These are phyloP conservation scores for Jaltomata sinuosa DNA, from an alignment of 257 asterid species.

Conservation along the genomic window DNA sequence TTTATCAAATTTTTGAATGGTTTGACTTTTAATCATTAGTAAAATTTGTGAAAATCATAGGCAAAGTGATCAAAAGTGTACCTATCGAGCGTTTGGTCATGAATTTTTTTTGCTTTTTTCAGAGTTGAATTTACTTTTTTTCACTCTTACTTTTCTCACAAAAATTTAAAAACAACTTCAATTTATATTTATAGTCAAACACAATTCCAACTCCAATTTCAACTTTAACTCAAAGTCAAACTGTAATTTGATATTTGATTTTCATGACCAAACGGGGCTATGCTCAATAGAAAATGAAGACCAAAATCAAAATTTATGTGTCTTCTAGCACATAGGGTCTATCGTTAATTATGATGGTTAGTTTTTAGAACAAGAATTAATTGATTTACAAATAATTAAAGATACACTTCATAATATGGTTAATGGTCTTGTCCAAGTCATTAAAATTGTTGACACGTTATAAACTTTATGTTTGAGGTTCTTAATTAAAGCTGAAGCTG, in stretches of 20 bases:
- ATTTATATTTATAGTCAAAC: no score
- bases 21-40: not conserved
- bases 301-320: no score
- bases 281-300: no score
- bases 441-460: not conserved
- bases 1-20: not conserved
- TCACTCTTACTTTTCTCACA: no score
- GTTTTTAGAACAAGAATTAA: not conserved
- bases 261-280: no score
- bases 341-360: not conserved
- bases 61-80: not conserved
- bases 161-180: no score
- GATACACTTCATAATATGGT: not conserved
- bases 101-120: no score
- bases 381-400: not conserved
- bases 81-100: no score
- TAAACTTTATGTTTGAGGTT: not conserved
- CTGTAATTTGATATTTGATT: no score
- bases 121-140: no score
- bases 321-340: not conserved
- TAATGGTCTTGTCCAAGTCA: not conserved
- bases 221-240: no score
- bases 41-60: not conserved
- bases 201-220: no score
- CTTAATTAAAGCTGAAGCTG: not conserved